Percentiles rank a stretch among this genome's conserved stretches.
Evolutionary conservation across 805 yeast species (phyloP).

Genomic region (Lipomyces starkeyi): DNA sequence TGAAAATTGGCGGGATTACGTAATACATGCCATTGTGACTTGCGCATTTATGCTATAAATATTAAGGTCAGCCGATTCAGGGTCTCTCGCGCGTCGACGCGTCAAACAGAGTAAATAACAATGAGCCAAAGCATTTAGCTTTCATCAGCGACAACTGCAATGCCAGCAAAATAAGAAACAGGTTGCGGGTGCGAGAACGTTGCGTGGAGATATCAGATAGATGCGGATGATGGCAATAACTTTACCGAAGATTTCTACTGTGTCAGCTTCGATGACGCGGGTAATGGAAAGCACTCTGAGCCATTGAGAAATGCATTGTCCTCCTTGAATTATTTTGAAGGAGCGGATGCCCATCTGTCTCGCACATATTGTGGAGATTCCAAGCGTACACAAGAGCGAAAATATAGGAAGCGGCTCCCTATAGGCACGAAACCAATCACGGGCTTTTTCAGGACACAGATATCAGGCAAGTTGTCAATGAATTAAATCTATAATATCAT

Average conservation of each 20-base stretch:
- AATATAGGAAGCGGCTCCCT: background rate
- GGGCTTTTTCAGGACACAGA: background rate
- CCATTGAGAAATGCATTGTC: background rate
- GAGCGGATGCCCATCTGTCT: background rate
- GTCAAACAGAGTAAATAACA: too few species aligned
- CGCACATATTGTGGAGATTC: background rate
- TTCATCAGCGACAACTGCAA: too few species aligned
- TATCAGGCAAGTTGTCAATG: background rate
- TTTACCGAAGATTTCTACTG: background rate
- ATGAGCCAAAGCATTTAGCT: too few species aligned
- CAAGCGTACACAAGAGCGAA: background rate
- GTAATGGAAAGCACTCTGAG: too few species aligned
- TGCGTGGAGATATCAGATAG: background rate
- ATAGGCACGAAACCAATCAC: background rate
- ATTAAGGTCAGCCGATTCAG: too few species aligned
- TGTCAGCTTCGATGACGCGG: background rate
- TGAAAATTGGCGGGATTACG: too few species aligned
- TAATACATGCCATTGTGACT: too few species aligned
- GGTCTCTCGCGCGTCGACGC: too few species aligned
- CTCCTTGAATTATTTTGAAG: background rate
- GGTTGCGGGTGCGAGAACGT: background rate
- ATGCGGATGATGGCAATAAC: background rate
- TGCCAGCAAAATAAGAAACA: too few species aligned
- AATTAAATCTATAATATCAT: too few species aligned
- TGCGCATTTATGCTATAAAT: too few species aligned